Base-by-base conservation (phyloP, 306 rosid genomes). In the Argentina anserina region DNA sequence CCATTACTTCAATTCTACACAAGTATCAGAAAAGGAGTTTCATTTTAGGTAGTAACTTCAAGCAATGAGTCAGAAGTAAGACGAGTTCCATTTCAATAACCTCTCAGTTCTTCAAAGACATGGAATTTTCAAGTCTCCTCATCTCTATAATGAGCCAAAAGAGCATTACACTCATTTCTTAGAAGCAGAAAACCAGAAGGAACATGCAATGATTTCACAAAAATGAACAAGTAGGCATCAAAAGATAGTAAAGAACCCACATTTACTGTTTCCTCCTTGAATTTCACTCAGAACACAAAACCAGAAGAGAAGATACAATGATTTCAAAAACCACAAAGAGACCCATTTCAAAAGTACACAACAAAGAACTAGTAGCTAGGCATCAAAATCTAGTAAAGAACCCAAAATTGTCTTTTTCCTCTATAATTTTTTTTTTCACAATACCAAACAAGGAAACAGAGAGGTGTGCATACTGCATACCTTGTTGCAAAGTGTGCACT, bases 1-100 rank as follows among this genome's bases (percentile, higher is more conserved):
- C 96, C 91, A 88, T 88, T 88, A 46, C 65, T 89, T 72, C 76
- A 84, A 45, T 53, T 72, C 86, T 79, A 77, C 56, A 50, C 73
- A 76, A 18, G 56, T 15, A 31, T 7, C 56, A 49, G 25, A 17
- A 20, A 49, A 49, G 25, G 56, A 9, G 18, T 49, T 49, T 1
- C 1, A n/a, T 49, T 49, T 49, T 49, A 49, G 25, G 56, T 21
- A 49, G 20, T 7, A 49, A 20, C 11, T 49, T 49, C 56, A 49
- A 49, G 50, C 50, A 46, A 46, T 46, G 52, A 46, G n/a, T 46
- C n/a, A 15, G 52, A 46, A 15, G 7, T 4, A 45, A 45, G 50
- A 45, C 15, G 50, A 45, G 15, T 45, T 45, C 7, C 50, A 15
- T 46, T 46, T 46, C 7, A 46, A 17, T 17, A 4, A 46, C 21